Base-by-base conservation (phyloP, 1,139 yeast genomes). In the Candida neerlandica region DNA sequence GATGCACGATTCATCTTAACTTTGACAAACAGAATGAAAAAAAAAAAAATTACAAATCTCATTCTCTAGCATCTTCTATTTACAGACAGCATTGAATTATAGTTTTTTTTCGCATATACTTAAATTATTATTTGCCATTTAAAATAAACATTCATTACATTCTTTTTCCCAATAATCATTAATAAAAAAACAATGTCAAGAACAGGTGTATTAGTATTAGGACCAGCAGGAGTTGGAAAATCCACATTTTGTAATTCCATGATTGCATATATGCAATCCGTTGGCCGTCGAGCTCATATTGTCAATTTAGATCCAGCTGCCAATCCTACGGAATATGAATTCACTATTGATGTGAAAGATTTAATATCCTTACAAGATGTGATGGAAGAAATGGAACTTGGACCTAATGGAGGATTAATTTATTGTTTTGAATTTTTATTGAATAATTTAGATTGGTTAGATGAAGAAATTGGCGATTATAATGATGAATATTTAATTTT, bases 271-370 rank as follows among this genome's bases (percentile, higher is more conserved):
- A 89, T 95, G 85, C 96, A 90, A 67, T 79, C 90, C 27, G 78
- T 89, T 27, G 98, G 99, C 1, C 84, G 99, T 52, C 75, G 96
- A 44, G 97, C 97, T 0, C 98, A 94, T 66, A 83, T 95, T 41
- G 97, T 94, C 23, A 94, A 94, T 64, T 73, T 95, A 45, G 99
- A 94, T 69, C 99, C 99, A 7, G 99, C 99, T 0, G 99, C 99
- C 2, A 97, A 91, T 55, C 90, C 98, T 12, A 83, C 83, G 2
- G 92, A 92, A 61, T 94, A 81, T 65, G 97, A 91, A 62, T 95
- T 94, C 65, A 87, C 96, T 15, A 86, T 94, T 27, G 99, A 94
- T 67, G 92, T 95, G 41, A 77, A 97, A 58, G 97, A 94, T 64
- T 77, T 94, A 60, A 89, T 95, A 45, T 89, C 96, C 1, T 71